Conservation (phyloP, 2,329 filamentous ascomycete species). For the Zasmidium citrigriseum region DNA sequence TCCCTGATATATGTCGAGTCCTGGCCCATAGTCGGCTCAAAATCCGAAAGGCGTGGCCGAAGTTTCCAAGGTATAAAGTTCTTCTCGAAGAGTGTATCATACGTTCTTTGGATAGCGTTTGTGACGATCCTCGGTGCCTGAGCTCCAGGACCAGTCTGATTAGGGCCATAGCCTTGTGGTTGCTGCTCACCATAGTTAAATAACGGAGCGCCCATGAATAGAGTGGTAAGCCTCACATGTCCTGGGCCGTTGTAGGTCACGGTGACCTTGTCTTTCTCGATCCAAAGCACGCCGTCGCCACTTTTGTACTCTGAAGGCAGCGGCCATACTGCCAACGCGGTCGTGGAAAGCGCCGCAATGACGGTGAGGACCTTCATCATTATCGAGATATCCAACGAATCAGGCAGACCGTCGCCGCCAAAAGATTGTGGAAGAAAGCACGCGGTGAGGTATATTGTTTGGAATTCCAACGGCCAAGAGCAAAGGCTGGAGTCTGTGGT, state of each 20-base stretch:
- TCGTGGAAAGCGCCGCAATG: slow-evolving; percentile 17
- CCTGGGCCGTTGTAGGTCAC: slow-evolving; percentile 38
- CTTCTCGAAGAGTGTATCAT: slow-evolving; percentile 65
- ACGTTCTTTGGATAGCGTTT: slow-evolving; percentile 55
- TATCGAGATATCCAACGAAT: too few relatives aligned
- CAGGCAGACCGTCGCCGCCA: too few relatives aligned
- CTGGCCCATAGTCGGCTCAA: slow-evolving; percentile 58
- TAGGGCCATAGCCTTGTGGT: slow-evolving; percentile 9
- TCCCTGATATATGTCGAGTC: slow-evolving; percentile 53
- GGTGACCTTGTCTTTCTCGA: slow-evolving; percentile 37
- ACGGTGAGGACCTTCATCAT: slow-evolving; percentile 9
- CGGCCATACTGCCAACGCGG: slow-evolving; percentile 46
- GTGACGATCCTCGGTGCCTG: slow-evolving; percentile 44
- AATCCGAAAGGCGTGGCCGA: slow-evolving; percentile 62
- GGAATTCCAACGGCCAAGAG: neutral
- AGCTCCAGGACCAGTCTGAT: slow-evolving; percentile 2
- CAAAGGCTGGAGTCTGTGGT: neutral
- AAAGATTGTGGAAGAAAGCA: neutral
- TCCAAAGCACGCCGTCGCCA: slow-evolving; percentile 44
- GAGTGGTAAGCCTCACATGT: slow-evolving; percentile 21
- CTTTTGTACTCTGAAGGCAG: slow-evolving; percentile 41
- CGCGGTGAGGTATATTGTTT: neutral
- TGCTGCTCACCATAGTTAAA: slow-evolving; percentile 9
- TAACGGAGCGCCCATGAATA: neutral
- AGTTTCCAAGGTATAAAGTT: slow-evolving; percentile 80